Evolutionary conservation across 2,329 filamentous ascomycete genomes (phyloP).

Genomic region (Scedosporium minutisporum): DNA sequence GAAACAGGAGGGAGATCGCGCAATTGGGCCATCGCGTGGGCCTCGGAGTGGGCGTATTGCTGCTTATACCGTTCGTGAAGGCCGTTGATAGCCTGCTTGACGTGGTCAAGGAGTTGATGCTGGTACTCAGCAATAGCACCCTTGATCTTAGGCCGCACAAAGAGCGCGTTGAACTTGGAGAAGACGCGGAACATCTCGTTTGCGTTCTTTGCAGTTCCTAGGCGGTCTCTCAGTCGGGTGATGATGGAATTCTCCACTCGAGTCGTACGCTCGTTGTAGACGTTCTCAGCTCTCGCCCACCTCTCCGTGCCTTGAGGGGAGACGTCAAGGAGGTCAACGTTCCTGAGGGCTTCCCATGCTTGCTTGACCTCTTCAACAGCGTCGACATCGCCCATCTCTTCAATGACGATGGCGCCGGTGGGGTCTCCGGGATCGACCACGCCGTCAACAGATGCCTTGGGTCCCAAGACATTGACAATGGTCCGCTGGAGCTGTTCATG

Average conservation of each 20-base stretch:
- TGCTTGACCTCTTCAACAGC: conserved; percentile 93
- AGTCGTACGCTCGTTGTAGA: conserved; percentile 95
- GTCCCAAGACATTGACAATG: conserved; percentile 91
- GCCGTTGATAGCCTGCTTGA: conserved; percentile 88
- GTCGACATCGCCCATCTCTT: conserved; percentile 95
- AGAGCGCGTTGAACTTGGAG: conserved; percentile 98
- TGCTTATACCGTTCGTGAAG: conserved; percentile 97
- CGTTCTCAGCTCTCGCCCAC: conserved; percentile 90
- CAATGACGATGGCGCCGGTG: conserved; percentile 63
- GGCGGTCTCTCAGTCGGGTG: conserved; percentile 77
- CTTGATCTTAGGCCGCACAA: conserved; percentile 97
- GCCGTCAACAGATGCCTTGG: conserved; percentile 50
- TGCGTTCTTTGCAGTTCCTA: conserved; percentile 91
- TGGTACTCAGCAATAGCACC: conserved; percentile 98
- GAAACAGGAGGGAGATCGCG: conserved; percentile 93
- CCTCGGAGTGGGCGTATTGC: conserved; percentile 96
- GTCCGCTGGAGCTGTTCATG: conserved; percentile 96
- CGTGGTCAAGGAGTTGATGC: conserved; percentile 93
- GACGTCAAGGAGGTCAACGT: conserved; percentile 91
- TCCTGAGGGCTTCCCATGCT: conserved; percentile 86
- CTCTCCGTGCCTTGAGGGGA: conserved; percentile 78
- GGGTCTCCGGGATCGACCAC: conserved; percentile 34
- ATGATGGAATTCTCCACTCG: conserved; percentile 99
- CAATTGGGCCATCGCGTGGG: conserved; percentile 94
- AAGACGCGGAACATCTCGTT: conserved; percentile 99